Conservation (phyloP, 1,284 basidiomycete genomes). For the Ustilago xerochloae region DNA sequence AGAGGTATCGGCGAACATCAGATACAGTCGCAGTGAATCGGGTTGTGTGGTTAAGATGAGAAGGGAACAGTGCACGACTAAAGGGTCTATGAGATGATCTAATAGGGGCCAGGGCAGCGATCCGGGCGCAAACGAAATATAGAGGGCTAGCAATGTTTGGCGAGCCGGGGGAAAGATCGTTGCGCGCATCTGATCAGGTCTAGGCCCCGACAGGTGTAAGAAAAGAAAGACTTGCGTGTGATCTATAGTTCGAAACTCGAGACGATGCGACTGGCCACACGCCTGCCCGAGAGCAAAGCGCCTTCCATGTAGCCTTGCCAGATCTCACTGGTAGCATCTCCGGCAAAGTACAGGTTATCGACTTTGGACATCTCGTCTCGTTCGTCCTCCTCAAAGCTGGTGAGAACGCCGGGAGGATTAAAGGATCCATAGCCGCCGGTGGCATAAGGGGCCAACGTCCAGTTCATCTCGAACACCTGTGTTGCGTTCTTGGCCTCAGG, state of each 20-base stretch:
- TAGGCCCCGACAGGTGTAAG: too few species aligned
- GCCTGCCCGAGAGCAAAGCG: conserved; percentile 35
- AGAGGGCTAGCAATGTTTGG: too few species aligned
- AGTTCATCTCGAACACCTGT: conserved; percentile 39
- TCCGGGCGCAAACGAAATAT: too few species aligned
- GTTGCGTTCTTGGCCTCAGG: conserved; percentile 18
- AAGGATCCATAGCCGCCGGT: conserved; percentile 44
- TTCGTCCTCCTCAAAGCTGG: conserved; percentile 37
- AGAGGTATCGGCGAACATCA: conserved; percentile 6
- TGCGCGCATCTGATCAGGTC: too few species aligned
- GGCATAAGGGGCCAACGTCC: conserved; percentile 35
- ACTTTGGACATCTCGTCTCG: conserved; percentile 32
- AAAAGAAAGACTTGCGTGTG: not conserved
- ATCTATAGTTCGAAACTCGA: conserved; percentile 22
- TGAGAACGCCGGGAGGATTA: conserved; percentile 42
- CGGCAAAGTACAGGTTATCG: conserved; percentile 38
- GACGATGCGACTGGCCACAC: conserved; percentile 25
- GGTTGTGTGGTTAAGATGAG: too few species aligned
- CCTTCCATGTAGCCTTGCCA: conserved; percentile 52
- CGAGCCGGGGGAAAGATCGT: too few species aligned
- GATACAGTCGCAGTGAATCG: not conserved
- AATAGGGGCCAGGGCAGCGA: too few species aligned
- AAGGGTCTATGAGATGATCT: too few species aligned
- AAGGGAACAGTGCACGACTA: not conserved
- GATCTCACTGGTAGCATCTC: conserved; percentile 41